Percentiles rank a stretch among this genome's conserved stretches.
These are phyloP conservation scores for Miscanthus sacchariflorus DNA, from an alignment of 202 grass and related monocot genomes.

Conservation along the genomic window DNA sequence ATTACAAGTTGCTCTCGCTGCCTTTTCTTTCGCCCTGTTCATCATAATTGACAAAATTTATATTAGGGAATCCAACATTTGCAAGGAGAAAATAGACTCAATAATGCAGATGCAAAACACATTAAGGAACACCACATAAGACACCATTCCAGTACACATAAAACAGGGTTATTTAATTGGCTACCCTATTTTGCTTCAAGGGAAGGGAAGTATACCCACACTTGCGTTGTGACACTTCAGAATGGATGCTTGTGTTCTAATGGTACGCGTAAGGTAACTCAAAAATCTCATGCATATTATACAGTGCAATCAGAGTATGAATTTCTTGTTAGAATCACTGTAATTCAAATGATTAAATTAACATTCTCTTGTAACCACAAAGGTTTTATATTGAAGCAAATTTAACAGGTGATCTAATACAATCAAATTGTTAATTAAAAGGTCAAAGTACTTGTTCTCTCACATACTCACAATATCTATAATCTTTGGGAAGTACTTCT, in stretches of 20 bases:
- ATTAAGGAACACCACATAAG: conserved; percentile 14
- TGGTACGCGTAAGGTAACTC: conserved; percentile 75
- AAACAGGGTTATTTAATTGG: conserved; percentile 12
- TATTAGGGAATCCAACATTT: conserved; percentile 23
- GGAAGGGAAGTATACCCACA: conserved; percentile 89
- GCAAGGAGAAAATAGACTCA: background rate
- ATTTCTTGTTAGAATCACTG: conserved; percentile 27
- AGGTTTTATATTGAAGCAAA: conserved; percentile 20
- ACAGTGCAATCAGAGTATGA: conserved; percentile 28
- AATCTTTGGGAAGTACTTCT: conserved; percentile 33
- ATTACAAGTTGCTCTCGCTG: conserved; percentile 23
- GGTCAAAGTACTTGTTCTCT: background rate
- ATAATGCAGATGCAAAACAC: conserved; percentile 8
- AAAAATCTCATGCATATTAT: conserved; percentile 45
- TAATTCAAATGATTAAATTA: conserved; percentile 16
- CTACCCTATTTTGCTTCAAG: conserved; percentile 60
- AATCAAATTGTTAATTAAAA: conserved; percentile 23
- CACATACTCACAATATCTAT: conserved; percentile 10
- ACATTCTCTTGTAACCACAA: conserved; percentile 11
- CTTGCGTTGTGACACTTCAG: conserved; percentile 93
- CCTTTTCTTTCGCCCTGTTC: conserved; percentile 25
- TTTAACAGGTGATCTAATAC: conserved; percentile 30
- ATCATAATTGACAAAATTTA: conserved; percentile 13
- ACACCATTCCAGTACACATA: background rate
- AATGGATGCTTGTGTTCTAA: conserved; percentile 84